Evolutionary conservation across 2,329 filamentous ascomycete genomes (phyloP).

Genomic region (Clarireedia hainanense): DNA sequence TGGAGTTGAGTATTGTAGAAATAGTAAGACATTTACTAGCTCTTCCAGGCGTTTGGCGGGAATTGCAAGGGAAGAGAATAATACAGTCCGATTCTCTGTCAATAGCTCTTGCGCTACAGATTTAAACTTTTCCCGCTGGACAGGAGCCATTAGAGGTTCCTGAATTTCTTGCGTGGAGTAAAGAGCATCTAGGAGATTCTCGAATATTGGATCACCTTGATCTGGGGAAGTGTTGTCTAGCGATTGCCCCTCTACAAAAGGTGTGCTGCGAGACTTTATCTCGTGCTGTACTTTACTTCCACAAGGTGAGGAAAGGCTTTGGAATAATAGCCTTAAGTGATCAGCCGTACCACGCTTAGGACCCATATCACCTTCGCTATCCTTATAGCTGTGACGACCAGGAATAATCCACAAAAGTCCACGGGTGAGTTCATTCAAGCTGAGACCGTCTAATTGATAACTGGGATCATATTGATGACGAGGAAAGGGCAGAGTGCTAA

Average conservation of each 20-base stretch:
- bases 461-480: neutral
- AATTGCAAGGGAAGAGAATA: neutral
- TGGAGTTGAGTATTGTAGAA: neutral
- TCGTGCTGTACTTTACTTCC: neutral
- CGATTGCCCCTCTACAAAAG: neutral
- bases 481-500: neutral
- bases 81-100: neutral
- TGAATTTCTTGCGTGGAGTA: neutral
- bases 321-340: neutral
- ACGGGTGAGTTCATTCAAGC: neutral
- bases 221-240: neutral
- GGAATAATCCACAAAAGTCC: neutral
- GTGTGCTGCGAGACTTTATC: neutral
- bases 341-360: neutral
- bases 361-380: neutral
- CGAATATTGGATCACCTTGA: neutral
- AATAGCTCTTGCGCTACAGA: neutral
- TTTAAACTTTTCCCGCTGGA: neutral
- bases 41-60: neutral
- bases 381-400: neutral
- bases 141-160: neutral
- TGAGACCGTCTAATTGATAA: neutral
- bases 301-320: neutral
- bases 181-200: neutral
- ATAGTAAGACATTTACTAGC: neutral